These are phyloP conservation scores for Rosa lucieae DNA, from an alignment of 306 rosid species.

Conservation along the genomic window DNA sequence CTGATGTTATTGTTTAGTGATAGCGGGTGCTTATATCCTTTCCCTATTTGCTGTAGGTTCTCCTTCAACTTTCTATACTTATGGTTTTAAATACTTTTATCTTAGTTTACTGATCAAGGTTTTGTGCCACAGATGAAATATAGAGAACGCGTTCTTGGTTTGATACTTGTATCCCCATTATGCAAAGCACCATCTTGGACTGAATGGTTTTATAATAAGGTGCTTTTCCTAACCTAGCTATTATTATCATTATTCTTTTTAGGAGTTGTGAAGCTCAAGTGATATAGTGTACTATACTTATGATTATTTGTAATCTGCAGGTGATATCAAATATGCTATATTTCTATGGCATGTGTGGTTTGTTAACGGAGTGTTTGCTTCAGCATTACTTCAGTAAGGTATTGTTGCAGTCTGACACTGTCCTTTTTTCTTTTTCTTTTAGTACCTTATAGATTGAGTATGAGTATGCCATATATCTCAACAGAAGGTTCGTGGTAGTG, in stretches of 20 bases:
- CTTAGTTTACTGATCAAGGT: conserved; percentile 13
- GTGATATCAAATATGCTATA: conserved; percentile 76
- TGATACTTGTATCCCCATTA: conserved; percentile 88
- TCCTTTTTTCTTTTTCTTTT: neutral
- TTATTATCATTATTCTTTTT: neutral
- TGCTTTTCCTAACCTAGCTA: conserved; percentile 21
- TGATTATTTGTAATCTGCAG: conserved; percentile 40
- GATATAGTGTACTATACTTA: conserved; percentile 17
- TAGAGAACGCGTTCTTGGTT: conserved; percentile 87
- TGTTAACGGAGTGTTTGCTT: conserved; percentile 81
- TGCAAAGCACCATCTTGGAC: conserved; percentile 92
- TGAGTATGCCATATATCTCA: conserved; percentile 12
- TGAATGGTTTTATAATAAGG: conserved; percentile 94
- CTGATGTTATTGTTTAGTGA: conserved; percentile 28
- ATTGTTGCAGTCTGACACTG: neutral
- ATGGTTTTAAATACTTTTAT: conserved; percentile 1
- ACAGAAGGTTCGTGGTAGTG: conserved; percentile 83
- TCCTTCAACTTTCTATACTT: conserved; percentile 1
- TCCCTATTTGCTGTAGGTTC: conserved; percentile 78
- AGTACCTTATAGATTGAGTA: conserved; percentile 12
- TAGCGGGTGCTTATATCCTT: conserved; percentile 89
- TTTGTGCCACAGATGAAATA: conserved; percentile 59
- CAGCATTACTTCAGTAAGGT: conserved; percentile 96
- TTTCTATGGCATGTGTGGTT: conserved; percentile 80
- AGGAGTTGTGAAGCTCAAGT: conserved; percentile 11